These are phyloP conservation scores for Suillus americanus DNA, from an alignment of 768 basidiomycete genomes.

Conservation along the genomic window DNA sequence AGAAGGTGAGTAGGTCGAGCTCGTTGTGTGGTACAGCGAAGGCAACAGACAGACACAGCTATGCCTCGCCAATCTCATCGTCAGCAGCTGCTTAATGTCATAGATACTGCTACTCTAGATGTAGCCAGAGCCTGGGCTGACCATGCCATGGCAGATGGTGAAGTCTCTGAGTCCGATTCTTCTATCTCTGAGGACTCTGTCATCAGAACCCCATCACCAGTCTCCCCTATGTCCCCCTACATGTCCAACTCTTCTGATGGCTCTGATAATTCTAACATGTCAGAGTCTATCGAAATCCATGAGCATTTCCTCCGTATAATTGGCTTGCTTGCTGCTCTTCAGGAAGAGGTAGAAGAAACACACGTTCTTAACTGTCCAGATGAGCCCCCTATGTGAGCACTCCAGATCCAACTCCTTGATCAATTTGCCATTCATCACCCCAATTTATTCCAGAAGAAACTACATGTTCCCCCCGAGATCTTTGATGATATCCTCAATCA, in stretches of 20 bases:
- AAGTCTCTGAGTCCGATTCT: no score
- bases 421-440: neutral
- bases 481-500: no score
- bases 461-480: no score
- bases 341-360: neutral
- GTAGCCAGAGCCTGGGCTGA: neutral
- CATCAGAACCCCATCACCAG: no score
- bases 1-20: slow-evolving; percentile 98
- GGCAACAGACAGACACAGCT: no score
- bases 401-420: neutral
- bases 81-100: neutral
- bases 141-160: no score
- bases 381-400: neutral
- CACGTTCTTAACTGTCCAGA: neutral
- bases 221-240: neutral
- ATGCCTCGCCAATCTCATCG: no score
- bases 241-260: neutral
- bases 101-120: neutral
- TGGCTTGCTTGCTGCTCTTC: neutral
- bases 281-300: neutral
- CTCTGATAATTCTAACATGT: neutral
- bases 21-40: no score
- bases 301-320: neutral
- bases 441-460: neutral
- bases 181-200: no score